A percentile compares a stretch with the other conserved stretches of the same genome.
phyloP scores from a whole-genome alignment of 208 protist species.

The Naegleria fowleri region DNA sequence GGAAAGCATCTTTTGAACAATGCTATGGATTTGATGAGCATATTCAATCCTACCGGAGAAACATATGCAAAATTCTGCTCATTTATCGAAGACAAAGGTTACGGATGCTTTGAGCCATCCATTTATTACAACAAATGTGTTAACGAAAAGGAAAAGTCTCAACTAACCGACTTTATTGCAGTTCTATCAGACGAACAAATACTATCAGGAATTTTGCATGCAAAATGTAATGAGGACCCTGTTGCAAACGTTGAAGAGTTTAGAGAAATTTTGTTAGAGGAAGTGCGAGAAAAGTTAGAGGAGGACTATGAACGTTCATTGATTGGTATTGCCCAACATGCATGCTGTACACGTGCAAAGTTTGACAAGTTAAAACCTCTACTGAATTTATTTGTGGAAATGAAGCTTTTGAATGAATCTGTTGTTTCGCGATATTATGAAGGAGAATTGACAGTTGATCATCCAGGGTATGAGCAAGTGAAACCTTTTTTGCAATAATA shows the following conservation, averaged over 20 bases:
- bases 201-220: background rate
- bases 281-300: background rate
- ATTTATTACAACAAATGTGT: background rate
- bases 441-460: background rate
- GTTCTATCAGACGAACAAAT: background rate
- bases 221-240: background rate
- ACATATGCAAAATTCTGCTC: background rate
- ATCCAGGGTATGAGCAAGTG: background rate
- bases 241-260: background rate
- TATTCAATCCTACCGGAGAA: background rate
- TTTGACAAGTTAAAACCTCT: background rate
- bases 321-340: background rate
- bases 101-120: background rate
- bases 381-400: background rate
- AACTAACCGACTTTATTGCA: background rate
- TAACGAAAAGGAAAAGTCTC: background rate
- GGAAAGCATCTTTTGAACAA: background rate
- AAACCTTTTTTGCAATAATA: background rate
- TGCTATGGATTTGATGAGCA: background rate
- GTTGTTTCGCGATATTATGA: background rate
- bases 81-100: background rate
- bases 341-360: background rate
- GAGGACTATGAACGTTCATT: background rate
- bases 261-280: background rate
- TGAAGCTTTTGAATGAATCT: background rate